These are phyloP conservation scores for Venturia carpophila DNA, from an alignment of 2,329 filamentous ascomycete species.

Conservation along the genomic window DNA sequence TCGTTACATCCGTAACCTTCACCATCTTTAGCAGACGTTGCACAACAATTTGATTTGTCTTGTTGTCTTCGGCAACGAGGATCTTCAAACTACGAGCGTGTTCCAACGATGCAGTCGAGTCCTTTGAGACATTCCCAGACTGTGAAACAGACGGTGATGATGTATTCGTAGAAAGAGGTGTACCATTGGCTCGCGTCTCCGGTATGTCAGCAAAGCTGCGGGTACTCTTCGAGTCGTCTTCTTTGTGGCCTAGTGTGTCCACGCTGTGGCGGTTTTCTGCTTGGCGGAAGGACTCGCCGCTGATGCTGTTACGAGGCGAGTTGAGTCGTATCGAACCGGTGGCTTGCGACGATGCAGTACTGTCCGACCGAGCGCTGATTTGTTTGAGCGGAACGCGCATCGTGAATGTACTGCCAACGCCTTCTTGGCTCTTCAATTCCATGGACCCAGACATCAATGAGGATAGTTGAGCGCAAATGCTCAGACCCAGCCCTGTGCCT, in stretches of 20 bases:
- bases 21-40: constrained; percentile 65
- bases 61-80: constrained; percentile 75
- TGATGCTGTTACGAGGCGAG: constrained; percentile 15
- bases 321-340: constrained; percentile 25
- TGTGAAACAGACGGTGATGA: constrained; percentile 31
- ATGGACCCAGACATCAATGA: constrained; percentile 76
- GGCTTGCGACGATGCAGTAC: constrained; percentile 34
- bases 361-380: constrained; percentile 57
- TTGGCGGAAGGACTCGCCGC: constrained; percentile 17
- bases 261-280: constrained; percentile 29
- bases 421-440: constrained; percentile 60
- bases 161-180: constrained; percentile 24
- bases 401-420: constrained; percentile 70
- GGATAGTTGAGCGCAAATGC: constrained; percentile 82
- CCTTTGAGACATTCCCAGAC: background rate
- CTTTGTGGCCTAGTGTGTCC: constrained; percentile 6
- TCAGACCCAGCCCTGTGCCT: constrained; percentile 78
- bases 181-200: background rate
- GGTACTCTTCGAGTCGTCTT: background rate
- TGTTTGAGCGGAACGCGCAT: constrained; percentile 77
- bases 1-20: constrained; percentile 77
- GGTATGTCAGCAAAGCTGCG: background rate
- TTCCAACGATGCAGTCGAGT: background rate
- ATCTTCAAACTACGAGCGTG: constrained; percentile 38
- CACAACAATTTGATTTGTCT: constrained; percentile 41